Evolutionary conservation across 2,329 filamentous ascomycete genomes (phyloP).

Genomic region (Aspergillus uvarum): DNA sequence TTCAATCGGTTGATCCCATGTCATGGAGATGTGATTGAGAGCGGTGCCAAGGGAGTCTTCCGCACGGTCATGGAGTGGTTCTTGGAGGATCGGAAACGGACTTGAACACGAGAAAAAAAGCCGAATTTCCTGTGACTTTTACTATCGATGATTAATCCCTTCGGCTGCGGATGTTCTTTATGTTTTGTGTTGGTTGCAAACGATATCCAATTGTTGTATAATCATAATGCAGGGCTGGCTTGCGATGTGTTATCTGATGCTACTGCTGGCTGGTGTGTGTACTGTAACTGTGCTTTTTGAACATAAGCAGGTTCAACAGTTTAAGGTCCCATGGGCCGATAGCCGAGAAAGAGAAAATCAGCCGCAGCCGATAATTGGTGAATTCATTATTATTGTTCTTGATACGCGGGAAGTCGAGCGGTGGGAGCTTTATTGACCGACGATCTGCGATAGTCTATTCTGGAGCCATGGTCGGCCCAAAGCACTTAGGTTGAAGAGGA

Average conservation of each 20-base stretch:
- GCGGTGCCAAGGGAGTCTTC: constrained; percentile 71
- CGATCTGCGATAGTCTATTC: no score
- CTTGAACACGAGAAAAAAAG: background rate
- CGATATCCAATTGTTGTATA: background rate
- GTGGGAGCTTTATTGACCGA: no score
- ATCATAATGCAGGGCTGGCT: background rate
- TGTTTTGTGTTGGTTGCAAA: background rate
- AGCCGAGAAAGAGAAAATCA: background rate
- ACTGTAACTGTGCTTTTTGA: background rate
- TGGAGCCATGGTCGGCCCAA: background rate
- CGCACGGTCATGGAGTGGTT: constrained; percentile 82
- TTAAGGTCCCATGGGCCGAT: background rate
- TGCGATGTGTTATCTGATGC: background rate
- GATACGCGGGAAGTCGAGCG: no score
- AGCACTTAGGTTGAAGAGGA: no score
- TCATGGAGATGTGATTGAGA: constrained; percentile 86
- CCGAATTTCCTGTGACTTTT: no score
- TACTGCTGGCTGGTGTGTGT: background rate
- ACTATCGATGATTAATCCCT: background rate
- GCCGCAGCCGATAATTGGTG: background rate
- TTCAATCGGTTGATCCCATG: constrained; percentile 85
- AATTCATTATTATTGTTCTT: background rate
- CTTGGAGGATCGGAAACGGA: constrained; percentile 47
- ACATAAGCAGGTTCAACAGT: background rate
- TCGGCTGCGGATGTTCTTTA: background rate